Evolutionary conservation across 106 monocot species (phyloP).

Genomic region (Chionographis japonica): DNA sequence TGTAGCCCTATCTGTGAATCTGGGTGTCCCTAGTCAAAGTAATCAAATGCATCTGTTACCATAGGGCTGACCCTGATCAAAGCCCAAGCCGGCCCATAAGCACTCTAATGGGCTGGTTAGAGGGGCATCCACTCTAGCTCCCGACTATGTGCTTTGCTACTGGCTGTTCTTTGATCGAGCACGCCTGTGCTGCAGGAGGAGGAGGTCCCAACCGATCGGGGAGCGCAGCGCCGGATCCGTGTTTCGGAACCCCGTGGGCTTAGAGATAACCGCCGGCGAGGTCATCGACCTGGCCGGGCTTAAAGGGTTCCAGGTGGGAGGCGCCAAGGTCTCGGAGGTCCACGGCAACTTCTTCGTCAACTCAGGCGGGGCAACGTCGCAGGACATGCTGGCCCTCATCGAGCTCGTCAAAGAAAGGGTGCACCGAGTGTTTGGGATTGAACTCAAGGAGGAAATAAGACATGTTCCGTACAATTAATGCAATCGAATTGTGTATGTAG

Average conservation of each 20-base stretch:
- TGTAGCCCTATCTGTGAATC: too few relatives aligned
- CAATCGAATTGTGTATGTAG: too few relatives aligned
- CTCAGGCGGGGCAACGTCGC: constrained; percentile 15
- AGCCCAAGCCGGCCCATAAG: too few relatives aligned
- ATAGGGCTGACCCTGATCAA: too few relatives aligned
- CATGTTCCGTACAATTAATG: constrained; percentile 25
- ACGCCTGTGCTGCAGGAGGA: constrained; percentile 6
- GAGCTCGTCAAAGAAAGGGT: constrained; percentile 35
- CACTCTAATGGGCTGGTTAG: too few relatives aligned
- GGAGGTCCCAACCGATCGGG: constrained; percentile 18
- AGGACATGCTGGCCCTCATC: constrained; percentile 35
- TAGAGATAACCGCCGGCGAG: constrained; percentile 17
- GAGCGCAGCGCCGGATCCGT: constrained; percentile 32
- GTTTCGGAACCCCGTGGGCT: constrained; percentile 22
- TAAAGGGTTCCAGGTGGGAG: constrained; percentile 38
- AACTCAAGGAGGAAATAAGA: constrained; percentile 39
- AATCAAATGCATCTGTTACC: too few relatives aligned
- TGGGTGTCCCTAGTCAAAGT: too few relatives aligned
- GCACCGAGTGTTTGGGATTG: constrained; percentile 22
- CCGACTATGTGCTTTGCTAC: too few relatives aligned
- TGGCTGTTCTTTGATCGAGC: too few relatives aligned
- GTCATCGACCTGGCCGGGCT: constrained; percentile 28
- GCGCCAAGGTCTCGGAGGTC: constrained; percentile 38
- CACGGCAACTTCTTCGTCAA: constrained; percentile 58
- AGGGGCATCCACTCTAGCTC: too few relatives aligned